Evolutionary conservation across 140 eudicot genomes (phyloP), one percentile per base, ranked within the genome.

Genomic region (Bidens hawaiensis): DNA sequence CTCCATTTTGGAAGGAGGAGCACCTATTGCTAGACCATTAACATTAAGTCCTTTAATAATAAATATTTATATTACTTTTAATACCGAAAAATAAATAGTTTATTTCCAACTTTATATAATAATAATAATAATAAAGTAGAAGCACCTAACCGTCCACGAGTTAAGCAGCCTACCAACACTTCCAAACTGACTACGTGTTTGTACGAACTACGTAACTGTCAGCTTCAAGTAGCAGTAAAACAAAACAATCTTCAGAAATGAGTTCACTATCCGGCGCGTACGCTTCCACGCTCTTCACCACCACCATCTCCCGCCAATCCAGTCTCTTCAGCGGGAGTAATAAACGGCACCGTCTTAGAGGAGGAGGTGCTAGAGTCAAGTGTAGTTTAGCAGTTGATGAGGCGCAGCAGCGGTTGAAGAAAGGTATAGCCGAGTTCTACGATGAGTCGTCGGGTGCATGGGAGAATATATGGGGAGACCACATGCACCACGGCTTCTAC

Each of bases 391-490:
- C 78, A 14, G 18, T 60, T 40, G 23, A 54, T 51, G 75, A 66
- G 51, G 64, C n/a, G n/a, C n/a, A 71, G 24, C 84, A 72, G 71
- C 67, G 25, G 73, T 41, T 85, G 78, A 68, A 75, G 76, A 85
- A 85, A 52, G 95, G 99, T 7, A 93, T 93, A 22, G 97, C 95
- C 1, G 97, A 85, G 65, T 68, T 93, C 41, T 93, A 93, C 81
- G 99, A 93, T 24, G 86, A 88, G 56, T 88, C 97, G 1, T 83
- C 95, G 2, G 95, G 89, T 10, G 2, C 83, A 60, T 93, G 99
- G 97, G 99, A 93, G 84, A 78, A 88, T 45, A 77, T 85, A 21
- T 93, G 99, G 99, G 99, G 99, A 24, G 99, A 93, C 56, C 99
- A 93, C 69, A 93, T 88, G 99, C 99, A 93, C 63, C 99, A 93